Conservation (phyloP, 2,329 filamentous ascomycete genomes). For the Alternaria sp. region DNA sequence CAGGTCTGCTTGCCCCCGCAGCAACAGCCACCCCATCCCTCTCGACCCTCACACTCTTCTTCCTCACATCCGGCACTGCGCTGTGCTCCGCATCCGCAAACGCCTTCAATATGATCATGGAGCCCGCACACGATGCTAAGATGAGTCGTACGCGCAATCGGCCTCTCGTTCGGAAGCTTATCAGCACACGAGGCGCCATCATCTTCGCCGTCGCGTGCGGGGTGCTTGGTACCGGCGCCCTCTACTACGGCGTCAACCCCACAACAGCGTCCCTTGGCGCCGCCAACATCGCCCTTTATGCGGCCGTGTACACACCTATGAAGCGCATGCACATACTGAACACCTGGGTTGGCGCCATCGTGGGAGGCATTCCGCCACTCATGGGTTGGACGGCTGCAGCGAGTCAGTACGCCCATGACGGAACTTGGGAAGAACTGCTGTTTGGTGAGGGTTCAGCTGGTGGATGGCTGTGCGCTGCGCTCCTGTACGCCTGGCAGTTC, state of each 20-base stretch:
- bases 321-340: conserved; percentile 88
- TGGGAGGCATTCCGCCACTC: conserved; percentile 90
- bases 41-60: conserved; percentile 87
- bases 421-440: conserved; percentile 76
- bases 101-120: conserved; percentile 96
- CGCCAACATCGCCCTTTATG: conserved; percentile 87
- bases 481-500: conserved; percentile 97
- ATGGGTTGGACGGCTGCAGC: conserved; percentile 99
- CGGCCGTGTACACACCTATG: conserved; percentile 88
- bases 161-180: conserved; percentile 81
- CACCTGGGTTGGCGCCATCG: conserved; percentile 92
- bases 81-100: conserved; percentile 92
- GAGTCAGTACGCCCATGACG: conserved; percentile 73
- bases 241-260: conserved; percentile 92
- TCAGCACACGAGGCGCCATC: conserved; percentile 73
- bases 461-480: conserved; percentile 84
- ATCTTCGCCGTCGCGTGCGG: conserved; percentile 81
- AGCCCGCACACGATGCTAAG: conserved; percentile 84
- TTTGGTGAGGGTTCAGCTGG: conserved; percentile 73
- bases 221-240: conserved; percentile 68
- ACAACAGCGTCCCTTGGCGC: conserved; percentile 87
- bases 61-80: conserved; percentile 87
- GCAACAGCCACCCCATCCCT: conserved; percentile 75
- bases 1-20: conserved; percentile 77
- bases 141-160: conserved; percentile 94